A percentile compares a stretch with the other conserved stretches of the same genome.
Evolutionary conservation across 441 rosid genomes (phyloP).

Genomic region (Dalechampia spathulata): DNA sequence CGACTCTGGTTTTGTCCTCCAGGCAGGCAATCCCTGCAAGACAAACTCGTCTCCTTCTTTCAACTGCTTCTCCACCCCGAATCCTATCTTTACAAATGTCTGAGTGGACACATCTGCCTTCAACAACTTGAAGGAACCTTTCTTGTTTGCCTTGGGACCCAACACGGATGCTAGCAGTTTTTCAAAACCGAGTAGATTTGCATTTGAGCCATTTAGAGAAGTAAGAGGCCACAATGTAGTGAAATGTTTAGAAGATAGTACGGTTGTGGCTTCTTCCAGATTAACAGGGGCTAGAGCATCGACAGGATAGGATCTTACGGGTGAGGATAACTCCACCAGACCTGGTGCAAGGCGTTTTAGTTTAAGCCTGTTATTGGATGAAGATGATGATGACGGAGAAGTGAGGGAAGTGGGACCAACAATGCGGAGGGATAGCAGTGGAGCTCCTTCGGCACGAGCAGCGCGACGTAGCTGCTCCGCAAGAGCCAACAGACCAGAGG

Average conservation of each 20-base stretch:
- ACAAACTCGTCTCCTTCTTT: conserved; percentile 36
- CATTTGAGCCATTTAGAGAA: conserved; percentile 67
- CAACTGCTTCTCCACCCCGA: conserved; percentile 69
- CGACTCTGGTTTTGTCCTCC: conserved; percentile 77
- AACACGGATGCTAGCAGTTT: conserved; percentile 57
- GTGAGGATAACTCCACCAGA: conserved; percentile 68
- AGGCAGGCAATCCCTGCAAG: conserved; percentile 39
- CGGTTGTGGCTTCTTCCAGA: conserved; percentile 32
- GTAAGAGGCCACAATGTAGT: conserved; percentile 86
- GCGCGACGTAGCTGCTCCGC: conserved; percentile 71
- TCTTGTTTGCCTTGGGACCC: conserved; percentile 56
- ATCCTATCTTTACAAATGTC: conserved; percentile 77
- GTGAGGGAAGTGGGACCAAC: conserved; percentile 80
- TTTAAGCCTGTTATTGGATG: conserved; percentile 56
- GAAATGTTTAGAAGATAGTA: conserved; percentile 63
- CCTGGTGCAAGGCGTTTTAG: conserved; percentile 93
- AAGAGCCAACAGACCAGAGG: conserved; percentile 71
- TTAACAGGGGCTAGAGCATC: conserved; percentile 31
- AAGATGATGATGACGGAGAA: conserved; percentile 42
- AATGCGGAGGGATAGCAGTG: conserved; percentile 72
- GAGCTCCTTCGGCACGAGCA: conserved; percentile 33
- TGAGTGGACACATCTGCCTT: conserved; percentile 80
- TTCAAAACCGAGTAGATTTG: conserved; percentile 71
- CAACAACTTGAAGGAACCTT: conserved; percentile 67
- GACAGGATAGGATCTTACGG: conserved; percentile 26